A percentile compares a stretch with the other conserved stretches of the same genome.
phyloP scores from a whole-genome alignment of 768 basidiomycete species.

The Mycena galericulata region DNA sequence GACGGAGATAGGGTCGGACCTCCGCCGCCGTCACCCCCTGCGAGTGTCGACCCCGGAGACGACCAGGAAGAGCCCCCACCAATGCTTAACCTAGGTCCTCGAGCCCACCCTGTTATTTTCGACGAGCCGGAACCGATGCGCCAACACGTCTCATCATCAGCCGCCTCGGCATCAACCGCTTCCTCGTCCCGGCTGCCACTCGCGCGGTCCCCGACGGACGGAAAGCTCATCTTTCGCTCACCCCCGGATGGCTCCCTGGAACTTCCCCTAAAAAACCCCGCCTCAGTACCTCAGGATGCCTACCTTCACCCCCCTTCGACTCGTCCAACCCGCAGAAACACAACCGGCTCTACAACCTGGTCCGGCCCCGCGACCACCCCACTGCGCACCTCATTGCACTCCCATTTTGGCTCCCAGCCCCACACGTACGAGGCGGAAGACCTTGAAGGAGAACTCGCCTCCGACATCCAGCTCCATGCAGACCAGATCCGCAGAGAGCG shows the following conservation, averaged over 20 bases:
- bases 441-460: constrained; percentile 68
- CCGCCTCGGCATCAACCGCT: constrained; percentile 36
- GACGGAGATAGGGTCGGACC: constrained; percentile 42
- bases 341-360: constrained; percentile 67
- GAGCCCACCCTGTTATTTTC: constrained; percentile 44
- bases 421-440: constrained; percentile 52
- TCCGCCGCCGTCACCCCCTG: constrained; percentile 48
- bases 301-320: constrained; percentile 65
- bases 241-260: constrained; percentile 28
- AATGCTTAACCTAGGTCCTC: constrained; percentile 35
- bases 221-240: constrained; percentile 53
- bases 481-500: constrained; percentile 89
- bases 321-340: constrained; percentile 73
- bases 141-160: constrained; percentile 34
- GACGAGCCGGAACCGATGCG: constrained; percentile 47
- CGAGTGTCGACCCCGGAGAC: constrained; percentile 46
- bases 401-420: constrained; percentile 48
- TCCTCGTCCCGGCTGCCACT: constrained; percentile 46
- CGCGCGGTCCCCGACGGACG: constrained; percentile 65
- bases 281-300: constrained; percentile 50
- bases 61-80: constrained; percentile 32
- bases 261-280: constrained; percentile 37
- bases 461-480: constrained; percentile 90
- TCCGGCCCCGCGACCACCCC: constrained; percentile 27
- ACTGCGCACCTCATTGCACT: constrained; percentile 43